Percentiles rank a stretch among this genome's conserved stretches.
phyloP scores from a whole-genome alignment of 1,284 basidiomycete species.

The Fomitopsis pinicola region DNA sequence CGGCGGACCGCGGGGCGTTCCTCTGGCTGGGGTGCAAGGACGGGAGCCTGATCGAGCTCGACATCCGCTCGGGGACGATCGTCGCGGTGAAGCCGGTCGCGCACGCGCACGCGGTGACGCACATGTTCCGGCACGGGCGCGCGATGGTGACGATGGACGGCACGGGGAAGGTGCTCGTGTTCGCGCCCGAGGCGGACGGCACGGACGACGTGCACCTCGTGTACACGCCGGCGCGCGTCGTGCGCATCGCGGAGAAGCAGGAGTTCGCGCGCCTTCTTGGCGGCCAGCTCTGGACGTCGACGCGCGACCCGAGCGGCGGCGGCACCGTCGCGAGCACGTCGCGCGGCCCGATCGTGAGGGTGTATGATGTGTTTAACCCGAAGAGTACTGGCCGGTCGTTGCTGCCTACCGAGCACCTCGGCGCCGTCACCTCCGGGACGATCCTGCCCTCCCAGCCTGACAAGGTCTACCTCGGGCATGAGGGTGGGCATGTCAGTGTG shows the following conservation, averaged over 20 bases:
- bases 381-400: constrained; percentile 46
- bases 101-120: constrained; percentile 64
- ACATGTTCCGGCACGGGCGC: constrained; percentile 67
- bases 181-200: constrained; percentile 41
- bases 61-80: constrained; percentile 57
- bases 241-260: constrained; percentile 76
- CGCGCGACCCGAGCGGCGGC: constrained; percentile 45
- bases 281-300: constrained; percentile 78
- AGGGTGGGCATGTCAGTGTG: constrained; percentile 82
- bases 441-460: constrained; percentile 67
- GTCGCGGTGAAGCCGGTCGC: constrained; percentile 52
- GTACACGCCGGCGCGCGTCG: constrained; percentile 52
- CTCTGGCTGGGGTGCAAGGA: constrained; percentile 90
- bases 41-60: constrained; percentile 80
- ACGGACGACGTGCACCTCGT: constrained; percentile 32
- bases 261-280: constrained; percentile 74
- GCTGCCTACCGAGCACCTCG: constrained; percentile 59
- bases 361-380: constrained; percentile 69
- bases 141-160: constrained; percentile 82
- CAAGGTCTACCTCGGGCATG: constrained; percentile 86
- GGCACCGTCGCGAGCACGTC: constrained; percentile 34
- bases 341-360: constrained; percentile 67
- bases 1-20: constrained; percentile 39
- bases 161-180: constrained; percentile 76
- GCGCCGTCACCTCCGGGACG: constrained; percentile 80